Evolutionary conservation across 768 basidiomycete species (phyloP), one percentile per base, ranked within the genome.

Genomic region (Boletus sp.): DNA sequence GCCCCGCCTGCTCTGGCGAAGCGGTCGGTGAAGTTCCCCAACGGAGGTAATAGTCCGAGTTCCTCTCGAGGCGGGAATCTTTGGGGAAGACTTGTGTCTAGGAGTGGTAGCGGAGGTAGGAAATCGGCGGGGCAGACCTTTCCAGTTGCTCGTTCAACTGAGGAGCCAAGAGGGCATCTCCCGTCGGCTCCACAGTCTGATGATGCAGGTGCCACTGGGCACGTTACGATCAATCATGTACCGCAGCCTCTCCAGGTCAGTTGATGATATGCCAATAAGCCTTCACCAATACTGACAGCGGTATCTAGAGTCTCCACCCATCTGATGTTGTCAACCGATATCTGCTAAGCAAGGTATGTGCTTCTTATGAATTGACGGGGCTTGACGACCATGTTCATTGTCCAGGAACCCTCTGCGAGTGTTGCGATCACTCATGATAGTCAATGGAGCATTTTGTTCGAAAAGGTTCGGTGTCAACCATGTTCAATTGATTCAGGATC

Each of bases 251-350:
- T 36, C 7, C 50, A 33, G 52, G 52, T 49, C 24, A 29, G 52
- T 2, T 5, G 17, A 36, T 2, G 12, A 30, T 51, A 36, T 24
- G 33, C 7, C 12, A 11, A n/a, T 18, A 17, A 4, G 33, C 10
- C 7, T n/a, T 35, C n/a, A 29, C 17, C 15, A 8, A 29, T 47
- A n/a, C 17, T 53, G 45, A 53, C 45, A 12, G 9, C 44, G 30
- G 46, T 36, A 17, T 11, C 1, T 15, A 55, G 62, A 45, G 32
- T 17, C 10, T 48, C 41, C 64, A 64, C 20, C 64, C 62, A 2
- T 55, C 64, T 35, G 64, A 64, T 5, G 2, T 54, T 5, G 28
- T 64, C 33, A 64, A 64, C 24, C 52, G 47, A 29, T 64, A 55
- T 45, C 30, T 64, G 5, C 36, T 64, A 0, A 41, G n/a, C 29